These are phyloP conservation scores for Pichia rugopelliculosa DNA, from an alignment of 805 yeast species.

Conservation along the genomic window DNA sequence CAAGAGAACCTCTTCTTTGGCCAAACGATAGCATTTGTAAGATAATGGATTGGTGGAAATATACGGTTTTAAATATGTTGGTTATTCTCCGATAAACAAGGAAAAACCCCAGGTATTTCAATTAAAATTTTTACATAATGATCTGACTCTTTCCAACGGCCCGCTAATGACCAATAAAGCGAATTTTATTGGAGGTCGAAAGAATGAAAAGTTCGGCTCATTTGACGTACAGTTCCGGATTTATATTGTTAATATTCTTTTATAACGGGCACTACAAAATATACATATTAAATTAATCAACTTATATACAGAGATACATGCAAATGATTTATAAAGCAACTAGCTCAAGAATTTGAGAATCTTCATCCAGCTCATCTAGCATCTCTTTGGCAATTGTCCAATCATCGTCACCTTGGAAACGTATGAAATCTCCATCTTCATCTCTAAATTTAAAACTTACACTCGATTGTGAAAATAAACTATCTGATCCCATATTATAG, in stretches of 20 bases:
- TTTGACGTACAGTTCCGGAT: too few species aligned
- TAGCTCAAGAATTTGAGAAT: slow-evolving; percentile 24
- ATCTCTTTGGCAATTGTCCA: slow-evolving; percentile 78
- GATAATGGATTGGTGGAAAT: too few species aligned
- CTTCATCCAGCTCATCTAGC: slow-evolving; percentile 44
- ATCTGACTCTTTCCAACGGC: too few species aligned
- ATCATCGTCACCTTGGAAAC: slow-evolving; percentile 80
- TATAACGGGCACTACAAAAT: neutral
- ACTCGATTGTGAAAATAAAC: slow-evolving; percentile 14
- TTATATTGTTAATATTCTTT: too few species aligned
- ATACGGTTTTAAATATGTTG: too few species aligned
- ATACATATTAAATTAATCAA: neutral
- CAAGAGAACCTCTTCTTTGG: neutral
- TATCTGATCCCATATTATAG: slow-evolving; percentile 47
- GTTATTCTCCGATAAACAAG: too few species aligned
- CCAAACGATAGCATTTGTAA: neutral
- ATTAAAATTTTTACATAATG: too few species aligned
- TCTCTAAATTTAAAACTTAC: slow-evolving; percentile 55
- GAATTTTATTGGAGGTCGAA: too few species aligned
- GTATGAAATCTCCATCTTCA: slow-evolving; percentile 92
- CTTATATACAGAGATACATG: too few species aligned
- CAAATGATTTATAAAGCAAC: neutral
- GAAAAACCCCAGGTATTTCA: too few species aligned
- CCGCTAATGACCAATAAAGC: too few species aligned
- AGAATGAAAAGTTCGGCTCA: too few species aligned